These are phyloP conservation scores for Neofusicoccum sp. DNA, from an alignment of 2,329 filamentous ascomycete species.

Conservation along the genomic window DNA sequence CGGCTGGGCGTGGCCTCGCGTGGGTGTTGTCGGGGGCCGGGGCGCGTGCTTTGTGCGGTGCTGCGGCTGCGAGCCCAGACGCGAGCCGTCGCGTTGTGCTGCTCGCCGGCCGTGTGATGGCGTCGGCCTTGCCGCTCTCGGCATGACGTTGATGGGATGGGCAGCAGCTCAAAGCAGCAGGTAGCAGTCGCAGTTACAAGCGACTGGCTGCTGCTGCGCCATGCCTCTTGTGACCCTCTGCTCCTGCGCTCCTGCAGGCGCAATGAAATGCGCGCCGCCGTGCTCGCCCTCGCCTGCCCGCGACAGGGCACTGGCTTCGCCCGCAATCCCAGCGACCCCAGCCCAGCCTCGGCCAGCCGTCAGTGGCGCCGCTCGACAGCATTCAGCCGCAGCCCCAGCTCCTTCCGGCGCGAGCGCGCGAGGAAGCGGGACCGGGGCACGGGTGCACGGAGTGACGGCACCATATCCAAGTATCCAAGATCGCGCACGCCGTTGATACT, in stretches of 20 bases:
- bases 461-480: background rate
- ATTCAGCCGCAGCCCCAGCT: conserved; percentile 11
- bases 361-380: conserved; percentile 1
- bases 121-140: conserved; percentile 4
- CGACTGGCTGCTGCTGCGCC: too few species aligned
- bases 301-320: background rate
- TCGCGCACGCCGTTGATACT: background rate
- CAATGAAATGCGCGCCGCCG: background rate
- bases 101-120: conserved; percentile 6
- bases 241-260: background rate
- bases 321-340: background rate
- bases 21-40: background rate
- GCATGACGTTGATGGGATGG: conserved; percentile 4
- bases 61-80: background rate
- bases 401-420: background rate
- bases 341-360: background rate
- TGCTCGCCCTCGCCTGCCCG: background rate
- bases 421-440: background rate
- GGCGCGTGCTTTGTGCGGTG: background rate
- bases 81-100: conserved; percentile 9
- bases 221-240: background rate
- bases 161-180: conserved; percentile 5
- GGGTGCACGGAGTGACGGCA: conserved; percentile 14
- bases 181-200: background rate
- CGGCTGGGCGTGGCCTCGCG: background rate